Base-by-base conservation (phyloP, 2,329 filamentous ascomycete species). In the Salinomyces thailandicus region DNA sequence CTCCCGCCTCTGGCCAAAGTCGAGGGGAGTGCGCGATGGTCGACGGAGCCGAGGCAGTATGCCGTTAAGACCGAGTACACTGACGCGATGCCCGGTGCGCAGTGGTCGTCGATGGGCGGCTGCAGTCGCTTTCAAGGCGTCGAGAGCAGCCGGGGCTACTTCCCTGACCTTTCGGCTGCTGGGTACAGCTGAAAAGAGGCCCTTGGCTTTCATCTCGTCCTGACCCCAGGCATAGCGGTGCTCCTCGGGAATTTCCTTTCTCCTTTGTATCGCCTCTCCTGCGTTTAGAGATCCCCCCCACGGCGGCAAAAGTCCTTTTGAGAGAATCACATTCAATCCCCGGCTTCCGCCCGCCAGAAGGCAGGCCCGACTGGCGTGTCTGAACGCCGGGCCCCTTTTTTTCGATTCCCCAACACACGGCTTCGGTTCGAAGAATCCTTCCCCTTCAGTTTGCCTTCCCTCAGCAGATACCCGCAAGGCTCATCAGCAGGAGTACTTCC, bases 121-220 rank as follows among this genome's bases (percentile, higher is more conserved):
- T 62, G 63, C 42, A 58, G 62, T 17, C 55, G 63, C 5, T 68
- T 62, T 42, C 62, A 66, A 44, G 65, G 65, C 37, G 60, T 66
- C 44, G 63, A 66, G 31, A 59, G 57, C 11, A 67, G 64, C 43
- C 62, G 63, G 15, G 66, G 66, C 18, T 67, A 62, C 44, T 68
- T 64, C 39, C 64, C 63, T 11, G 62, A 66, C 33, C 51, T 68
- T 17, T 58, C 60, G 27, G n/a, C 22, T 26, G 18, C 33, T 18
- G 27, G 27, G 22, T 39, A 31, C 33, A 36, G 33, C 15, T 39
- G 31, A 36, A n/a, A n/a, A n/a, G n/a, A n/a, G n/a, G n/a, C n/a
- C n/a, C n/a, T n/a, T n/a, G 22, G 22, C 9, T 26, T n/a, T 9
- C n/a, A 8, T 8, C 22, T 26, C 22, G 9, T 26, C 22, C n/a